Evolutionary conservation across 768 basidiomycete species (phyloP), one percentile per base, ranked within the genome.

Genomic region (Roridomyces roridus): DNA sequence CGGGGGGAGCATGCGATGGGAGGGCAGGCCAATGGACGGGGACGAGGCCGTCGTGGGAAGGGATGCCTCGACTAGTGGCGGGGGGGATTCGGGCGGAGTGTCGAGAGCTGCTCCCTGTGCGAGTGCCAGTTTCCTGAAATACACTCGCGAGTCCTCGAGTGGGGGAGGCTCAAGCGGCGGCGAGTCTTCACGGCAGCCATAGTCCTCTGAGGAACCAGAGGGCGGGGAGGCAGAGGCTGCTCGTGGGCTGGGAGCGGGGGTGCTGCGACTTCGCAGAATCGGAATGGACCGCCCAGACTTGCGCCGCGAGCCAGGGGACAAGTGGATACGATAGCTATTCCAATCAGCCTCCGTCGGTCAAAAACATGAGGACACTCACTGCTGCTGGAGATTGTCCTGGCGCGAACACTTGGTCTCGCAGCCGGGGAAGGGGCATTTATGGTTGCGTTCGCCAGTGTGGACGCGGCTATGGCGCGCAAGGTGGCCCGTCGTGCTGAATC

Each of bases 341-440:
- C 31, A 34, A 8, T 34, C 31, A 10, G 3, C 31, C 15, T 34
- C 15, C 7, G 7, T 34, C 7, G 15, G 31, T 34, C 11, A 34
- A 34, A 8, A 11, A 34, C 31, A 10, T 10, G 31, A 8, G 15
- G 15, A 34, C 31, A 78, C 81, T 65, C 49, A 83, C 83, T 84
- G 83, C 61, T 84, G 83, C 46, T 84, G 82, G 5, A 96, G 80
- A 63, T 96, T 96, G 65, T 96, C 94, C 71, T 94, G 92, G 29
- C 94, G 79, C 11, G 91, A 93, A 63, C 94, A 96, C 17, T 91
- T 82, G 2, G 93, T 95, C 65, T 94, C 91, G 70, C 94, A 96
- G 21, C 93, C 94, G n/a, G 94, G 94, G 76, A 93, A 96, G 29
- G 94, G 94, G 67, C 94, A 96, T 57, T 87, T 91, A 77, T 95